Evolutionary conservation across 169 alveolate species (phyloP), one percentile per base, ranked within the genome.

Genomic region (Prorocentrum cordatum): DNA sequence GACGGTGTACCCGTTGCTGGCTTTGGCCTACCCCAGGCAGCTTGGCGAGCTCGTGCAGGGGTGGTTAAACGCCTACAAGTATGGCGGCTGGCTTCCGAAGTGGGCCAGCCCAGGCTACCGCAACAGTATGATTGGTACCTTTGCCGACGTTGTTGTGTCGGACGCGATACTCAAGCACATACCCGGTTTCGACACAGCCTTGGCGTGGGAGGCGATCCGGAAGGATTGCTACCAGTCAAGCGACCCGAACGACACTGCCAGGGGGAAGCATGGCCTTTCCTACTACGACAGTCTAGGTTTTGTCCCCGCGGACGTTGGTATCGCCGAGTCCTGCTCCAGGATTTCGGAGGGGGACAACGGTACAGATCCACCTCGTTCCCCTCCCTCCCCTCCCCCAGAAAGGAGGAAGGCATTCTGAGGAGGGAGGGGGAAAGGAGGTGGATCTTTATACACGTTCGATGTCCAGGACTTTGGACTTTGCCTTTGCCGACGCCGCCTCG

Each of bases 401-500:
- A n/a, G n/a, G n/a, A n/a, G n/a, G n/a, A n/a, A n/a, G n/a, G n/a
- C n/a, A n/a, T n/a, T n/a, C n/a, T n/a, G n/a, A n/a, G n/a, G n/a
- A n/a, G n/a, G n/a, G n/a, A n/a, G n/a, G n/a, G n/a, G n/a, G n/a
- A n/a, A n/a, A n/a, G n/a, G n/a, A n/a, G n/a, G n/a, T n/a, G n/a
- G n/a, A n/a, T n/a, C n/a, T n/a, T n/a, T n/a, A n/a, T n/a, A n/a
- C n/a, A n/a, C n/a, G n/a, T n/a, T n/a, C n/a, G n/a, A n/a, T n/a
- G n/a, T 32, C 61, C 73, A 72, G 87, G 22, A 77, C 87, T n/a
- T 6, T 77, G 62, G 87, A 77, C 62, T 77, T 77, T 62, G 87
- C 70, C 73, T 77, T 77, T 26, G 87, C 87, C 16, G 87, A 77
- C 54, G 87, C 87, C 27, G 87, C 87, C 45, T 58, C 62, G 47